Conservation (phyloP, 2,329 filamentous ascomycete genomes). For the Didymella keratinophila region DNA sequence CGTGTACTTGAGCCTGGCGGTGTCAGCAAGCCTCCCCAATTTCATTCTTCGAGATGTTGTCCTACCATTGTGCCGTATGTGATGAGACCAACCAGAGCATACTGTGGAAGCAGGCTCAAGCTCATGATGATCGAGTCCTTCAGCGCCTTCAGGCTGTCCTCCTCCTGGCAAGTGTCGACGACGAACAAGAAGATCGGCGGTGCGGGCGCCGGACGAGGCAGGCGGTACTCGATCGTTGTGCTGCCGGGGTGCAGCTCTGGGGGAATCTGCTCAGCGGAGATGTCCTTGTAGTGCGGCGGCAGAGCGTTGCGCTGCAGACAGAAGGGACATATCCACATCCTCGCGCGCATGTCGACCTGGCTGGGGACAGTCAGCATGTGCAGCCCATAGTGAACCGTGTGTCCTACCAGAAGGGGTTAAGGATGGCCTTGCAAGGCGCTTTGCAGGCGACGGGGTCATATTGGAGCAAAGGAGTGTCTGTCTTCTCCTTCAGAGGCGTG, state of each 20-base stretch:
- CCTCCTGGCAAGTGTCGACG: conserved; percentile 87
- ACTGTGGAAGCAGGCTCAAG: conserved; percentile 79
- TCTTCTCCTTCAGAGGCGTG: conserved; percentile 94
- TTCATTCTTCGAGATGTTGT: not conserved
- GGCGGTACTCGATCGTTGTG: conserved; percentile 88
- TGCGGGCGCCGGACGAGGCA: conserved; percentile 82
- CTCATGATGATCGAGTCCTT: conserved; percentile 90
- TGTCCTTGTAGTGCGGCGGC: conserved; percentile 88
- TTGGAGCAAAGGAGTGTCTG: conserved; percentile 84
- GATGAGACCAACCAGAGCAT: conserved; percentile 82
- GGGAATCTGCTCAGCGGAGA: conserved; percentile 81
- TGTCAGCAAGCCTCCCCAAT: conserved; percentile 25
- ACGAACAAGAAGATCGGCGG: conserved; percentile 88
- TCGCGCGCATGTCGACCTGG: conserved; percentile 82
- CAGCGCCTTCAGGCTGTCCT: conserved; percentile 81
- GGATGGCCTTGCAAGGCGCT: conserved; percentile 89
- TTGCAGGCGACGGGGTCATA: conserved; percentile 99
- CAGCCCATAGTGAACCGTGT: not conserved
- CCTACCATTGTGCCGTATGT: conserved; percentile 91
- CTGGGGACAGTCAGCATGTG: conserved; percentile 54
- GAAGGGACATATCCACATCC: conserved; percentile 89
- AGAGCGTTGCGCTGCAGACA: conserved; percentile 84
- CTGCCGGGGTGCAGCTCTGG: conserved; percentile 82
- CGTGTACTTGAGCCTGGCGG: conserved; percentile 85
- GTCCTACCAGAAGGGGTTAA: conserved; percentile 94